These are phyloP conservation scores for Myriosclerotinia duriaeana DNA, from an alignment of 2,329 filamentous ascomycete genomes.

Conservation along the genomic window DNA sequence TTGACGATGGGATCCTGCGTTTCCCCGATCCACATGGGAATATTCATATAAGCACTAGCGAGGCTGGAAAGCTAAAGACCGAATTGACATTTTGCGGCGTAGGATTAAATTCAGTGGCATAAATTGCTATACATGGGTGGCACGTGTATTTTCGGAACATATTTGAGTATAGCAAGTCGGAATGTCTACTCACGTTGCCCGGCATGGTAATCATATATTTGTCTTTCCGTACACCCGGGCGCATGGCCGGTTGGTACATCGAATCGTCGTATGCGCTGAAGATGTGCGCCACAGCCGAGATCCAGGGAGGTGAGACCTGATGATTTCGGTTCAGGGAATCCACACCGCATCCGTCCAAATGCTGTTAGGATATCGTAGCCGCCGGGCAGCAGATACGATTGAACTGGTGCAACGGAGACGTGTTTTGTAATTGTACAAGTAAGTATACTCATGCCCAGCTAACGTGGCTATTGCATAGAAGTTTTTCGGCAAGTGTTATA, in stretches of 20 bases:
- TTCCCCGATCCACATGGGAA: slow-evolving; percentile 1
- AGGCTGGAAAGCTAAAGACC: not conserved
- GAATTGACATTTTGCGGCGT: slow-evolving; percentile 4
- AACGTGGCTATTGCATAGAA: not conserved
- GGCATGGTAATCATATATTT: not conserved
- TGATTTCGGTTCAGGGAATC: slow-evolving; percentile 4
- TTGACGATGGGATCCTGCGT: not conserved
- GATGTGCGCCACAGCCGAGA: not conserved
- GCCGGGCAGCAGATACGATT: not conserved
- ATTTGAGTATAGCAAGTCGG: not conserved
- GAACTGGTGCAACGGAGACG: not conserved
- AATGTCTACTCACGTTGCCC: not conserved
- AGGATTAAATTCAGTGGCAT: not conserved
- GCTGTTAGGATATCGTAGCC: not conserved
- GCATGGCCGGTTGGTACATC: not conserved
- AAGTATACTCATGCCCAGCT: not conserved
- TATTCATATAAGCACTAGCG: not conserved
- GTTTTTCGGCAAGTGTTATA: not conserved
- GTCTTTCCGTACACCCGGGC: not conserved
- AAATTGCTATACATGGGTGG: not conserved
- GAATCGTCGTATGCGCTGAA: not conserved
- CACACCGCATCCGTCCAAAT: slow-evolving; percentile 10
- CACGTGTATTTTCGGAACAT: not conserved
- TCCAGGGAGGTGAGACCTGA: slow-evolving; percentile 1
- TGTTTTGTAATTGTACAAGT: not conserved